Conservation (phyloP, 1,284 basidiomycete species). For the Rhodofomes roseus region DNA sequence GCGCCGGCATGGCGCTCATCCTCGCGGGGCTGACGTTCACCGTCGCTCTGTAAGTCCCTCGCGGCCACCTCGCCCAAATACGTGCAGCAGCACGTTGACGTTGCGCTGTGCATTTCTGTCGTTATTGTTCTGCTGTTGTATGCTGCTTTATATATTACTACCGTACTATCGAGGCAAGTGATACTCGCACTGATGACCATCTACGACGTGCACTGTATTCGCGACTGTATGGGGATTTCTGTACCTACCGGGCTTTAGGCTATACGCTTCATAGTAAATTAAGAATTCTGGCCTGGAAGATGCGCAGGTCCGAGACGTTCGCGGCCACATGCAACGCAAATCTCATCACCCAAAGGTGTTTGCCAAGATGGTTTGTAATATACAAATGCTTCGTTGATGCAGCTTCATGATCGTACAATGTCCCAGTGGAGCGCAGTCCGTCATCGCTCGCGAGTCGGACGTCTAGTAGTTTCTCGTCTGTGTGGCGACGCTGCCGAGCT, state of each 20-base stretch:
- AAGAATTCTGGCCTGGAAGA: not conserved
- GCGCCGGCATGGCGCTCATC: constrained; percentile 16
- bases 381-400: no score
- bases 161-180: not conserved
- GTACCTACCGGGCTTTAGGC: not conserved
- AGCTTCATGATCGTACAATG: not conserved
- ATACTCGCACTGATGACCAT: not conserved
- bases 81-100: not conserved
- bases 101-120: not conserved
- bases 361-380: no score
- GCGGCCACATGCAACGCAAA: no score
- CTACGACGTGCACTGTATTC: not conserved
- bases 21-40: constrained; percentile 21
- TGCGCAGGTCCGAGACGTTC: no score
- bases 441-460: no score
- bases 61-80: not conserved
- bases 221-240: not conserved
- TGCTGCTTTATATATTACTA: not conserved
- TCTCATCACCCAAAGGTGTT: no score
- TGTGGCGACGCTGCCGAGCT: not conserved
- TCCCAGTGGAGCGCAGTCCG: no score
- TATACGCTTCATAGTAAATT: not conserved
- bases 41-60: constrained; percentile 13
- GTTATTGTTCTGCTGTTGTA: not conserved
- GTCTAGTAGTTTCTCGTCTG: constrained; percentile 6